phyloP scores from a whole-genome alignment of 352 stramenopile genomes.

The Phytophthora sp. region DNA sequence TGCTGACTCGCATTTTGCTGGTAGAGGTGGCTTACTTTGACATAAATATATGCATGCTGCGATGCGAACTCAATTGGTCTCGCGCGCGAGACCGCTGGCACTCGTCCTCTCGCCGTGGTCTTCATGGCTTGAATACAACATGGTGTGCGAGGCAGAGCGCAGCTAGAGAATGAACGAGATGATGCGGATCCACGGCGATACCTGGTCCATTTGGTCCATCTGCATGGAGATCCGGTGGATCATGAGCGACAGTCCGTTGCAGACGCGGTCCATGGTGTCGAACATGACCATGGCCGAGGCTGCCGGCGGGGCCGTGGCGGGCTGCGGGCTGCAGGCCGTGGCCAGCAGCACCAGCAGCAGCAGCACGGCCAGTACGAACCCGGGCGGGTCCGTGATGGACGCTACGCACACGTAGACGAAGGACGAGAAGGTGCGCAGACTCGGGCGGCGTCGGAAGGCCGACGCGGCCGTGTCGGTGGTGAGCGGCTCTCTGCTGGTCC shows the following conservation, averaged over 20 bases:
- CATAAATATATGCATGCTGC: slow-evolving; percentile 45
- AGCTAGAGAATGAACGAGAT: slow-evolving; percentile 63
- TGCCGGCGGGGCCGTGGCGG: slow-evolving; percentile 39
- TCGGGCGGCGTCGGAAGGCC: slow-evolving; percentile 41
- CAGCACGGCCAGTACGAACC: slow-evolving; percentile 77
- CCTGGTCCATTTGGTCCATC: slow-evolving; percentile 59
- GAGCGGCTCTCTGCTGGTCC: slow-evolving; percentile 2
- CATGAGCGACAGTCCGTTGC: slow-evolving; percentile 66
- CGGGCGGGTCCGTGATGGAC: slow-evolving; percentile 70
- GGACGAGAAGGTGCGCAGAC: slow-evolving; percentile 66
- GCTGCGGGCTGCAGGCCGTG: slow-evolving; percentile 65
- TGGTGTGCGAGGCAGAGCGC: not conserved
- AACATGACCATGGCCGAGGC: slow-evolving; percentile 48
- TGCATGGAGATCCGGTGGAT: slow-evolving; percentile 70
- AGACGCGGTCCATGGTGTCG: slow-evolving; percentile 60
- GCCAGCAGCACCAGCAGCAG: slow-evolving; percentile 67
- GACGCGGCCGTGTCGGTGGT: slow-evolving; percentile 34
- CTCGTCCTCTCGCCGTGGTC: not conserved
- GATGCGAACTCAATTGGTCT: not conserved
- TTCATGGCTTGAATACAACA: slow-evolving; percentile 21
- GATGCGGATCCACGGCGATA: slow-evolving; percentile 61
- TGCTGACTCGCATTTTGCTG: slow-evolving; percentile 5
- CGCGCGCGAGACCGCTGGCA: not conserved
- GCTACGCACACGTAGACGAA: slow-evolving; percentile 77
- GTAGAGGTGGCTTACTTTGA: slow-evolving; percentile 19